These are phyloP conservation scores for Amborella trichopoda DNA, from an alignment of 164 flowering plant species.

Conservation along the genomic window DNA sequence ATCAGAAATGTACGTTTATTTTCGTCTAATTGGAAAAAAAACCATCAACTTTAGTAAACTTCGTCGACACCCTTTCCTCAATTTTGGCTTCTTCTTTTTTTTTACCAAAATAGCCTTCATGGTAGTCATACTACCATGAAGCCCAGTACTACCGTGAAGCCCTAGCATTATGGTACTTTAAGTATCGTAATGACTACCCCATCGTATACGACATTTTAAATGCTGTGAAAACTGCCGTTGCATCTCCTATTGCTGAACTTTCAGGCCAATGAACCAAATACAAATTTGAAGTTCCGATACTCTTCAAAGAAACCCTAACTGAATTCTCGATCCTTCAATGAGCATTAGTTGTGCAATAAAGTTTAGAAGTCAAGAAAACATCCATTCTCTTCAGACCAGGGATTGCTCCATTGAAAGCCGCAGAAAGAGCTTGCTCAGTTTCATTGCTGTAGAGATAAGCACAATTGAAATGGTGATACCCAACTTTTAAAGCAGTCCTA, in stretches of 20 bases:
- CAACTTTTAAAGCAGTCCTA: conserved; percentile 38
- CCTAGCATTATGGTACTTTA: no score
- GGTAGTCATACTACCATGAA: no score
- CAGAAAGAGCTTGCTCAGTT: conserved; percentile 41
- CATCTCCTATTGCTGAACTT: conserved; percentile 50
- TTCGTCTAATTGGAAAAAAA: no score
- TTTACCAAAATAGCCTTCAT: no score
- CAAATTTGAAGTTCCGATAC: conserved; percentile 43
- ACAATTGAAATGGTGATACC: conserved; percentile 59
- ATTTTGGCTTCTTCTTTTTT: no score
- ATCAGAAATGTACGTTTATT: no score
- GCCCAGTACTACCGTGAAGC: no score
- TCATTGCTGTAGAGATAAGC: conserved; percentile 66
- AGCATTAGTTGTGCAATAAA: conserved; percentile 46
- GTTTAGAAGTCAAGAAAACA: conserved; percentile 52
- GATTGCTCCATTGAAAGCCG: conserved; percentile 34
- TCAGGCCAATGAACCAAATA: conserved; percentile 70
- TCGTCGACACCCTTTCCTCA: no score
- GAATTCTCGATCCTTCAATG: conserved; percentile 48
- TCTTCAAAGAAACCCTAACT: conserved; percentile 48
- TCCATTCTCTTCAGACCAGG: conserved; percentile 46
- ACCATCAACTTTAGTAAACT: no score
- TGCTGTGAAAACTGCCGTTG: conserved; percentile 44
- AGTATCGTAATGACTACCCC: no score
- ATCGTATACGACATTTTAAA: no score